Percentiles rank a stretch among this genome's conserved stretches.
Evolutionary conservation across 2,329 filamentous ascomycete species (phyloP).

Genomic region (Ophiocordyceps unilateralis): DNA sequence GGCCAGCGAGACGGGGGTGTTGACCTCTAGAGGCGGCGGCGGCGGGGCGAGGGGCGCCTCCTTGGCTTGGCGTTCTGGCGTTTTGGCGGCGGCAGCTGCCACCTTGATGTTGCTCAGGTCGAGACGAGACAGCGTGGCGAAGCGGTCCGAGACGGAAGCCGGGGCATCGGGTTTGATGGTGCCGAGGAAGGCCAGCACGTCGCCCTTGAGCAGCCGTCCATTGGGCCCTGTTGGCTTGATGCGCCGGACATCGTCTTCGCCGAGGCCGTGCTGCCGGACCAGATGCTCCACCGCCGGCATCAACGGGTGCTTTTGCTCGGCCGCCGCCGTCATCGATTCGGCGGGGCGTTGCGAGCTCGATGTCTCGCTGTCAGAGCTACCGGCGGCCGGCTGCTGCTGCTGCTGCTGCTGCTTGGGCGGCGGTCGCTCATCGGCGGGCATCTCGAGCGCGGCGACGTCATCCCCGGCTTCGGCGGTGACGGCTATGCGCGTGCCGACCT

Average conservation of each 20-base stretch:
- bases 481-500: slow-evolving; percentile 67
- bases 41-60: slow-evolving; percentile 17
- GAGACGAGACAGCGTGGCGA: slow-evolving; percentile 63
- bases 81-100: slow-evolving; percentile 27
- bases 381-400: slow-evolving; percentile 16
- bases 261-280: slow-evolving; percentile 61
- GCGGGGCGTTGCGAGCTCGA: slow-evolving; percentile 28
- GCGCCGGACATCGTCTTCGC: slow-evolving; percentile 56
- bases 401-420: slow-evolving; percentile 10
- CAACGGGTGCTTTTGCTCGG: slow-evolving; percentile 52
- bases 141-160: slow-evolving; percentile 48
- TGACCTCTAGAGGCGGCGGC: slow-evolving; percentile 37
- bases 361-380: slow-evolving; percentile 1
- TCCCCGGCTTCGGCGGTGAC: slow-evolving; percentile 70
- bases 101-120: slow-evolving; percentile 94
- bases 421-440: slow-evolving; percentile 50
- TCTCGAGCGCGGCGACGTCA: slow-evolving; percentile 55
- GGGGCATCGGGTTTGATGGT: slow-evolving; percentile 57
- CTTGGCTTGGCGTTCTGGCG: slow-evolving; percentile 17
- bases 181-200: slow-evolving; percentile 81
- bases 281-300: slow-evolving; percentile 74
- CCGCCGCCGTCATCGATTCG: slow-evolving; percentile 27
- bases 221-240: slow-evolving; percentile 80
- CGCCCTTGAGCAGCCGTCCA: slow-evolving; percentile 83
- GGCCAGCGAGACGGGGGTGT: slow-evolving; percentile 60